Conservation (phyloP, 257 asterid genomes). For the Ocimum tenuiflorum region DNA sequence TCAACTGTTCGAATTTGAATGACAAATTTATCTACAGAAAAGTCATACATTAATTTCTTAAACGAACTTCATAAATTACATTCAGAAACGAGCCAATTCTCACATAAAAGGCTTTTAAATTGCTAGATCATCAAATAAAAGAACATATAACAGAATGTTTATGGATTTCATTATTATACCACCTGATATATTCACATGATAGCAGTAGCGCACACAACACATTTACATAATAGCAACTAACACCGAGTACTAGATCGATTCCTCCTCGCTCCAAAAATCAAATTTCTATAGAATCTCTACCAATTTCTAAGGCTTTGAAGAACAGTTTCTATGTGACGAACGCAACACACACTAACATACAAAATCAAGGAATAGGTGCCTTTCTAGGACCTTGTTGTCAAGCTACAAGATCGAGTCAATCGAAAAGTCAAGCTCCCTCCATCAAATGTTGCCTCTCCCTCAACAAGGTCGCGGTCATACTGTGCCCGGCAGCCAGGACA, state of each 20-base stretch:
- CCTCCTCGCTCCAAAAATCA: slow-evolving; percentile 39
- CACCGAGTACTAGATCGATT: slow-evolving; percentile 25
- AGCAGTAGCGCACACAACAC: slow-evolving; percentile 19
- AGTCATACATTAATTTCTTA: not conserved
- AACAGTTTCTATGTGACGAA: slow-evolving; percentile 31
- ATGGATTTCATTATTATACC: slow-evolving; percentile 35
- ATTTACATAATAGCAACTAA: slow-evolving; percentile 20
- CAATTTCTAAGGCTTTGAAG: slow-evolving; percentile 34
- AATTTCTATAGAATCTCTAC: slow-evolving; percentile 44
- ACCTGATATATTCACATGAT: slow-evolving; percentile 47
- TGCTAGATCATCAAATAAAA: not conserved
- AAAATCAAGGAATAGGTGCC: slow-evolving; percentile 27
- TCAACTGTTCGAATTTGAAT: too few relatives aligned
- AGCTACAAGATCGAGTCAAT: slow-evolving; percentile 63
- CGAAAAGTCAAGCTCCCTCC: slow-evolving; percentile 48
- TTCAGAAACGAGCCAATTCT: not conserved
- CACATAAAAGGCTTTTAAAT: slow-evolving; percentile 7
- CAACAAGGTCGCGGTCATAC: slow-evolving; percentile 35
- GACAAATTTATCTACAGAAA: too few relatives aligned
- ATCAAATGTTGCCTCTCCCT: slow-evolving; percentile 50
- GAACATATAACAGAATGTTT: slow-evolving; percentile 12
- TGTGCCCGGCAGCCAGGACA: slow-evolving; percentile 92
- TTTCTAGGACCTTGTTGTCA: slow-evolving; percentile 62
- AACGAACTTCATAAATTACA: not conserved
- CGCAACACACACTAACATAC: slow-evolving; percentile 30